These are phyloP conservation scores for Vigna trinervia DNA, from an alignment of 306 rosid species.

Conservation along the genomic window DNA sequence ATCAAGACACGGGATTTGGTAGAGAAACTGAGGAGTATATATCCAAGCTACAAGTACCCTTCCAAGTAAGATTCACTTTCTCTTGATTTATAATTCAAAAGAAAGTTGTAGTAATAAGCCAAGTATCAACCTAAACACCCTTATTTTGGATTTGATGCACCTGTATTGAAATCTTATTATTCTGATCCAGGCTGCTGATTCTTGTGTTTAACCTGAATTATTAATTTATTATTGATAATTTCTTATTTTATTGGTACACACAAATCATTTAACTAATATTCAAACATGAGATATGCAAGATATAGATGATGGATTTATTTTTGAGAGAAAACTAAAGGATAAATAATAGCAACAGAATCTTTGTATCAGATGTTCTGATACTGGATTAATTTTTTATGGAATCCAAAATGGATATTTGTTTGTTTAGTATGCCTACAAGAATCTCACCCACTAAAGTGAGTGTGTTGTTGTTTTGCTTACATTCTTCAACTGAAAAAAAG, in stretches of 20 bases:
- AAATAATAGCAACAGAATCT: not conserved
- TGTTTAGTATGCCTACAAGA: too few species aligned
- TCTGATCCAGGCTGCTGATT: not conserved
- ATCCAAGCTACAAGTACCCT: conserved; percentile 69
- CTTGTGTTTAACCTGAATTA: too few species aligned
- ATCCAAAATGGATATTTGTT: too few species aligned
- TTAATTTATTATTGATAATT: too few species aligned
- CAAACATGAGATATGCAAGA: not conserved
- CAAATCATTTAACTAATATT: not conserved
- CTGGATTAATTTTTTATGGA: too few species aligned
- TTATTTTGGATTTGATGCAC: conserved; percentile 12
- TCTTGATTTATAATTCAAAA: conserved; percentile 16
- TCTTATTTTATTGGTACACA: too few species aligned
- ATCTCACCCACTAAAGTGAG: too few species aligned
- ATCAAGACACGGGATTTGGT: conserved; percentile 51
- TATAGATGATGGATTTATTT: not conserved
- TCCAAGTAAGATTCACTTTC: conserved; percentile 57
- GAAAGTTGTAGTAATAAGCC: conserved; percentile 12
- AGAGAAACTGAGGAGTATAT: conserved; percentile 61
- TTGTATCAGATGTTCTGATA: too few species aligned
- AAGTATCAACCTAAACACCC: conserved; percentile 6
- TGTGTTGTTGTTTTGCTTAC: too few species aligned
- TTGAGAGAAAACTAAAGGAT: not conserved
- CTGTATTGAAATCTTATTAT: not conserved
- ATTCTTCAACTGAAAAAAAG: too few species aligned